A percentile compares a stretch with the other conserved stretches of the same genome.
These are phyloP conservation scores for Artemisia tridentata DNA, from an alignment of 129 eudicot genomes.

Conservation along the genomic window DNA sequence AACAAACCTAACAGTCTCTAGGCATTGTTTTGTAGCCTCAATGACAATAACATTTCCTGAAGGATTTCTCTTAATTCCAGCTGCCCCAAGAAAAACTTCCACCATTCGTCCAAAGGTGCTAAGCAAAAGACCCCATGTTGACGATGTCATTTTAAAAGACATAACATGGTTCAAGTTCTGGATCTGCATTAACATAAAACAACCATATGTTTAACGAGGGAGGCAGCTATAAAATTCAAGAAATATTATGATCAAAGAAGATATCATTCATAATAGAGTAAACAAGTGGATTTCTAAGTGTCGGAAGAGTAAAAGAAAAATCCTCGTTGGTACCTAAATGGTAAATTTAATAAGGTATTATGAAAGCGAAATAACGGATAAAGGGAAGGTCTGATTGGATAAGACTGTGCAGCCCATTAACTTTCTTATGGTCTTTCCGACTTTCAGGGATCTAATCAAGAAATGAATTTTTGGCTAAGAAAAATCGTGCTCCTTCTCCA, in stretches of 20 bases:
- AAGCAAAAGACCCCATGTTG: conserved; percentile 64
- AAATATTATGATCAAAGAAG: not conserved
- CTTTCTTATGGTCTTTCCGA: no score
- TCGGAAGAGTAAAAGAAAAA: not conserved
- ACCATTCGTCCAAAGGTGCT: conserved; percentile 51
- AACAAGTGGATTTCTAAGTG: not conserved
- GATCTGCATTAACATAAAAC: conserved; percentile 46
- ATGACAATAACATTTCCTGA: conserved; percentile 33
- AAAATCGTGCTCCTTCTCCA: not conserved
- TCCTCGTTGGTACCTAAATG: not conserved
- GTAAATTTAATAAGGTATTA: not conserved
- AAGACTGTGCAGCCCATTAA: no score
- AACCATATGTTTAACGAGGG: conserved; percentile 12
- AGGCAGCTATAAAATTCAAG: not conserved
- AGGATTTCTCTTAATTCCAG: conserved; percentile 27
- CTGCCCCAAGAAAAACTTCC: conserved; percentile 41
- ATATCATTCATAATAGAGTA: not conserved
- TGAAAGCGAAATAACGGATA: not conserved
- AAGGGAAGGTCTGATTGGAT: not conserved
- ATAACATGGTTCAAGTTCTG: conserved; percentile 39
- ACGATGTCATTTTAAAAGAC: conserved; percentile 50
- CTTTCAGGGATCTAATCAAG: no score
- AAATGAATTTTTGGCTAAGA: no score
- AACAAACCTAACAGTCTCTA: conserved; percentile 69
- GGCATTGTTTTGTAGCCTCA: conserved; percentile 56